Evolutionary conservation across 345 rosid genomes (phyloP), one percentile per base, ranked within the genome.

Genomic region (Euphorbia lathyris): DNA sequence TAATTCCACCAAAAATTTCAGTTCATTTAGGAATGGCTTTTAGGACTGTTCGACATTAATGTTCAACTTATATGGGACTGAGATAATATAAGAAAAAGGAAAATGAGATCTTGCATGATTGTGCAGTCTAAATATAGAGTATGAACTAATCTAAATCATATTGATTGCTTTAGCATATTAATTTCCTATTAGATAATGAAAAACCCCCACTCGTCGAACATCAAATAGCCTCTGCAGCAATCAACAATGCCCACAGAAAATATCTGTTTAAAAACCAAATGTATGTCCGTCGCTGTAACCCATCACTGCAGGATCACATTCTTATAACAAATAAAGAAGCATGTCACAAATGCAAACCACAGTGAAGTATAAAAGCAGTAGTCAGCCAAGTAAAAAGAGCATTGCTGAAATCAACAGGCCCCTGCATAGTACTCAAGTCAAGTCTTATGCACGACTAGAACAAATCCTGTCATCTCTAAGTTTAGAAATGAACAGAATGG

Each of bases 171-270:
- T 53, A 42, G 59, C 7, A 66, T 62, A 43, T 13, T 40, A 63
- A 67, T 59, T 63, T 64, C 71, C 67, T 52, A 76, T 66, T 71
- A 73, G 62, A 63, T 48, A 70, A 63, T 45, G 53, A 60, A 67
- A 47, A 16, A 42, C n/a, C 7, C 16, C 68, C 67, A 50, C 62
- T 61, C 7, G 30, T 52, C 65, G 76, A 71, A 58, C 56, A 75
- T n/a, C 56, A 74, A 52, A 69, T 25, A 65, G n/a, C 74, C 72
- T 69, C 70, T 69, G 20, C 74, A 77, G 78, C 42, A 32, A 45
- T 20, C 43, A 22, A 34, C 7, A 36, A 7, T 29, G 17, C 30
- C 25, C 40, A 26, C 26, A 20, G 25, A 59, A 0, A 71, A 34
- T n/a, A 42, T n/a, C 38, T 3, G 64, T 13, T 12, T 11, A 27